Conservation (phyloP, 352 stramenopile genomes). For the Phytophthora tentaculata region DNA sequence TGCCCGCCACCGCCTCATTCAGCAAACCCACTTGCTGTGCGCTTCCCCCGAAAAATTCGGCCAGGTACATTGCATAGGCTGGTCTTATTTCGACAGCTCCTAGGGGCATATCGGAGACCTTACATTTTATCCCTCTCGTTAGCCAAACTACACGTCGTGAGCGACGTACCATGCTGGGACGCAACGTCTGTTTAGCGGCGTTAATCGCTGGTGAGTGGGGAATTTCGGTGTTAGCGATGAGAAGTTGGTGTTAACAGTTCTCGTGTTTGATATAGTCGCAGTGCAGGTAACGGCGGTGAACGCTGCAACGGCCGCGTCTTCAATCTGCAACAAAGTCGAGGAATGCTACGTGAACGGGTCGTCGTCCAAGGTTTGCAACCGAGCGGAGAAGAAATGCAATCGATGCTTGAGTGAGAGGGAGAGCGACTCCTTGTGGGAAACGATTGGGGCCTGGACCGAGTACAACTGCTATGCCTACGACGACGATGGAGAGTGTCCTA, state of each 20-base stretch:
- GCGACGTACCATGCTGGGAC: slow-evolving; percentile 37
- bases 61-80: neutral
- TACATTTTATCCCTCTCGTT: neutral
- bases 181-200: slow-evolving; percentile 32
- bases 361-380: slow-evolving; percentile 54
- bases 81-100: slow-evolving; percentile 18
- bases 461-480: slow-evolving; percentile 57
- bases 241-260: neutral
- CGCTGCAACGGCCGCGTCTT: slow-evolving; percentile 18
- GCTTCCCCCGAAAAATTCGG: slow-evolving; percentile 25
- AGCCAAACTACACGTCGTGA: slow-evolving; percentile 20
- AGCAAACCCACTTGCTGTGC: slow-evolving; percentile 16
- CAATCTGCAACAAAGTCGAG: slow-evolving; percentile 41
- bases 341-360: slow-evolving; percentile 58
- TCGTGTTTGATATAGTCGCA: slow-evolving; percentile 16
- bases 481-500: slow-evolving; percentile 44
- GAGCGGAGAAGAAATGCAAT: slow-evolving; percentile 49
- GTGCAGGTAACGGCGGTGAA: slow-evolving; percentile 29
- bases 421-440: slow-evolving; percentile 27
- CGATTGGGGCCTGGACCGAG: slow-evolving; percentile 34
- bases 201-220: slow-evolving; percentile 33
- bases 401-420: slow-evolving; percentile 45
- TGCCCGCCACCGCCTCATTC: slow-evolving; percentile 17
- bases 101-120: slow-evolving; percentile 8
- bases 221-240: slow-evolving; percentile 1